Conservation (phyloP, 75 land plant species). For the Sequoia sempervirens region DNA sequence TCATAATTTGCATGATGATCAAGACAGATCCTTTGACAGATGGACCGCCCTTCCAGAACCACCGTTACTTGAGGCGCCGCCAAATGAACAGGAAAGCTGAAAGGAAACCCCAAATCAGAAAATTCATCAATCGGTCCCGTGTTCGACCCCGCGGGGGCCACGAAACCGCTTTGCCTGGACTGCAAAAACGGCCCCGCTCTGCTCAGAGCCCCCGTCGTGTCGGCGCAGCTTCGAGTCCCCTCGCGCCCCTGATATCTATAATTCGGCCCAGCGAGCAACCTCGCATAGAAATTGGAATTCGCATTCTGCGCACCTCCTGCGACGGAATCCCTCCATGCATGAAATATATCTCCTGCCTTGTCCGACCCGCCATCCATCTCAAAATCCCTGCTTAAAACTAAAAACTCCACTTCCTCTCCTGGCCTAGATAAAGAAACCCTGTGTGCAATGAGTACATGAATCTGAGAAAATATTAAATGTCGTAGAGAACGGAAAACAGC, state of each 20-base stretch:
- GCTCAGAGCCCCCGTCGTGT: background rate
- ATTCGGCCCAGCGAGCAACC: background rate
- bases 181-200: background rate
- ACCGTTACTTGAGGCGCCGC: slow-evolving; percentile 53
- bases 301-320: background rate
- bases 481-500: background rate
- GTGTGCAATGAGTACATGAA: background rate
- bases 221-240: background rate
- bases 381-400: no score
- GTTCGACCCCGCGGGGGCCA: background rate
- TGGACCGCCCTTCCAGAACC: slow-evolving; percentile 71
- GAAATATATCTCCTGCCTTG: background rate
- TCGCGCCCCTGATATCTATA: background rate
- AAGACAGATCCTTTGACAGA: slow-evolving; percentile 55
- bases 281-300: background rate
- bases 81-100: background rate
- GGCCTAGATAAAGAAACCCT: background rate
- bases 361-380: background rate
- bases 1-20: slow-evolving; percentile 46
- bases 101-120: background rate
- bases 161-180: slow-evolving; percentile 15
- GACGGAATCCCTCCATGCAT: background rate
- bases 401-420: background rate
- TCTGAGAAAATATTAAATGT: no score
- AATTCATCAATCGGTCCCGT: background rate